These are phyloP conservation scores for Raphanus raphanistrum DNA, from an alignment of 345 rosid species.

Conservation along the genomic window DNA sequence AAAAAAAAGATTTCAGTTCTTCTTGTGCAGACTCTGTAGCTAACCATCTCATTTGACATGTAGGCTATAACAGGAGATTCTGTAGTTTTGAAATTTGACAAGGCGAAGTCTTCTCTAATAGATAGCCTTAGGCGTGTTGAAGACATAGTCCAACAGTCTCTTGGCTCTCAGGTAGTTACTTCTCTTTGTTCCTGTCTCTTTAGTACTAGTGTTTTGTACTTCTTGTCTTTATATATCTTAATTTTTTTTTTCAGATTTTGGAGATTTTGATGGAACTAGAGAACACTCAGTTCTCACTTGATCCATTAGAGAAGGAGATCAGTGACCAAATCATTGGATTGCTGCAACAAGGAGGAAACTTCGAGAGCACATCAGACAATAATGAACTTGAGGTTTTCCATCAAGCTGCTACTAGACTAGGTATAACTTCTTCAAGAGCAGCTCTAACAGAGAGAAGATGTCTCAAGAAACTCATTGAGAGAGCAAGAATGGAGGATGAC, in stretches of 20 bases:
- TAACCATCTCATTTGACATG: slow-evolving; percentile 22
- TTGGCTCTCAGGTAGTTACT: slow-evolving; percentile 74
- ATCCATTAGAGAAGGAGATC: slow-evolving; percentile 77
- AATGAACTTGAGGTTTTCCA: slow-evolving; percentile 87
- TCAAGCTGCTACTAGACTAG: slow-evolving; percentile 76
- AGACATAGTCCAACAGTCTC: slow-evolving; percentile 78
- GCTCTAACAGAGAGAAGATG: slow-evolving; percentile 93
- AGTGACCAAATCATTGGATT: slow-evolving; percentile 77
- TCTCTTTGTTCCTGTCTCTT: slow-evolving; percentile 12
- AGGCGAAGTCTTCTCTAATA: slow-evolving; percentile 66
- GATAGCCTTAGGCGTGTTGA: slow-evolving; percentile 89
- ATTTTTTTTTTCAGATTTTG: slow-evolving; percentile 56
- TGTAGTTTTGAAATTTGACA: slow-evolving; percentile 81
- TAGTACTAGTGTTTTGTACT: slow-evolving; percentile 9
- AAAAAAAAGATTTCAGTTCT: neutral
- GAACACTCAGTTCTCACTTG: slow-evolving; percentile 57
- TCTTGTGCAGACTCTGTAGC: neutral
- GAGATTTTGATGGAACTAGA: slow-evolving; percentile 76
- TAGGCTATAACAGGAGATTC: slow-evolving; percentile 98
- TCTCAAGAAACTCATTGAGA: slow-evolving; percentile 87
- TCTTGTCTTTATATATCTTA: slow-evolving; percentile 6
- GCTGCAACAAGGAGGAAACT: slow-evolving; percentile 90
- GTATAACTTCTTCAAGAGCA: slow-evolving; percentile 86
- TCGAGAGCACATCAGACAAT: slow-evolving; percentile 57
- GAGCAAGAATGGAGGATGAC: slow-evolving; percentile 93